These are phyloP conservation scores for Patellaria atrata DNA, from an alignment of 495 filamentous ascomycete genomes.

Conservation along the genomic window DNA sequence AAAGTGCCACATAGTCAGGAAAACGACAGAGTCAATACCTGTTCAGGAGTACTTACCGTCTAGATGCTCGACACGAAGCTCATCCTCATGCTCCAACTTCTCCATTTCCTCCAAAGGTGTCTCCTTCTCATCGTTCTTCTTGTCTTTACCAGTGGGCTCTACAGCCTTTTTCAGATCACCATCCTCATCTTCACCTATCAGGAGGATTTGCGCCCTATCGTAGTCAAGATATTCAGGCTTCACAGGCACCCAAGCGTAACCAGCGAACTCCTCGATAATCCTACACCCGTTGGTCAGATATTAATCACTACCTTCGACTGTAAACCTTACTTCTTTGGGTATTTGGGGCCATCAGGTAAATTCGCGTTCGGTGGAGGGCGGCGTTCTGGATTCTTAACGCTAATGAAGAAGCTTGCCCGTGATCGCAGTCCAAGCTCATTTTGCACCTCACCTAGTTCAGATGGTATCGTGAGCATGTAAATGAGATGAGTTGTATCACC, in stretches of 20 bases:
- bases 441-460: slow-evolving; percentile 56
- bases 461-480: slow-evolving; percentile 72
- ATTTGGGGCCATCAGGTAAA: slow-evolving; percentile 53
- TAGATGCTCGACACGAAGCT: slow-evolving; percentile 41
- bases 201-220: slow-evolving; percentile 62
- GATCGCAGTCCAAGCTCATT: slow-evolving; percentile 56
- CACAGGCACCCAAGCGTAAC: slow-evolving; percentile 58
- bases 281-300: slow-evolving; percentile 26
- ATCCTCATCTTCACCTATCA: slow-evolving; percentile 56
- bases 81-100: slow-evolving; percentile 47
- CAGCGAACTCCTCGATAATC: slow-evolving; percentile 58
- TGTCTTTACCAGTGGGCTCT: slow-evolving; percentile 38
- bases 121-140: slow-evolving; percentile 42
- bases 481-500: slow-evolving; percentile 56
- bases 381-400: slow-evolving; percentile 65
- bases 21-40: too few relatives aligned
- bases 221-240: slow-evolving; percentile 67
- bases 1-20: neutral
- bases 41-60: slow-evolving; percentile 35
- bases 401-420: slow-evolving; percentile 65
- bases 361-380: slow-evolving; percentile 47
- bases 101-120: slow-evolving; percentile 45
- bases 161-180: slow-evolving; percentile 46
- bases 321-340: slow-evolving; percentile 50
- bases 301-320: too few relatives aligned